These are phyloP conservation scores for Lithocarpus polystachyus DNA, from an alignment of 306 rosid species.

Conservation along the genomic window DNA sequence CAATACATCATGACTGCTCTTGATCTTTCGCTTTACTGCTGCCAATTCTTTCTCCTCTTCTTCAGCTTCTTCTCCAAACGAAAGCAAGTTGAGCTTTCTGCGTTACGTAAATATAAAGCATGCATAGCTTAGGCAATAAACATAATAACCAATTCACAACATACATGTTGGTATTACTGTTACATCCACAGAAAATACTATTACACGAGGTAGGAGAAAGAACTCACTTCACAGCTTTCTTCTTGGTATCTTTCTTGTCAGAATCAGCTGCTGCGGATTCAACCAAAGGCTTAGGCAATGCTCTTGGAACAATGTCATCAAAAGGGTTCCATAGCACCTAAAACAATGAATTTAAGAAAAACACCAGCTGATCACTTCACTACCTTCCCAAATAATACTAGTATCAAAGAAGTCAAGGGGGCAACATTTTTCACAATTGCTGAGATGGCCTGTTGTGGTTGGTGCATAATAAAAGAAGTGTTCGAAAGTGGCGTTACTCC, in stretches of 20 bases:
- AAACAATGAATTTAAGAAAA: constrained; percentile 19
- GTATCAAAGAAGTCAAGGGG: not conserved
- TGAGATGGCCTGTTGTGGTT: no score
- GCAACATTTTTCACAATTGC: no score
- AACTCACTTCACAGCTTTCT: constrained; percentile 80
- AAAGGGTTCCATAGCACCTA: constrained; percentile 94
- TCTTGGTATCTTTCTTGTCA: constrained; percentile 57
- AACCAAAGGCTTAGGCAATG: constrained; percentile 30
- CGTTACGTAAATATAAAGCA: constrained; percentile 19
- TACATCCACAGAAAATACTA: not conserved
- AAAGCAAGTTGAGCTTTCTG: constrained; percentile 85
- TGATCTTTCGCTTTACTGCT: constrained; percentile 73
- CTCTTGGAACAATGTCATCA: constrained; percentile 84
- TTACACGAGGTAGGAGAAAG: constrained; percentile 2
- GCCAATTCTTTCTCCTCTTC: constrained; percentile 88
- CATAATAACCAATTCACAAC: not conserved
- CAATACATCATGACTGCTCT: constrained; percentile 95
- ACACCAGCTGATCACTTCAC: constrained; percentile 17
- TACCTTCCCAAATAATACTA: constrained; percentile 7
- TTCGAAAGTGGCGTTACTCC: no score
- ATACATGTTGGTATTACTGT: not conserved
- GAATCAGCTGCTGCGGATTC: constrained; percentile 41
- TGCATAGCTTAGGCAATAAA: not conserved
- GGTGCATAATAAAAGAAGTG: no score
- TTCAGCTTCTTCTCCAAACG: constrained; percentile 97